Conservation (phyloP, 345 rosid genomes). For the Lumnitzera littorea region DNA sequence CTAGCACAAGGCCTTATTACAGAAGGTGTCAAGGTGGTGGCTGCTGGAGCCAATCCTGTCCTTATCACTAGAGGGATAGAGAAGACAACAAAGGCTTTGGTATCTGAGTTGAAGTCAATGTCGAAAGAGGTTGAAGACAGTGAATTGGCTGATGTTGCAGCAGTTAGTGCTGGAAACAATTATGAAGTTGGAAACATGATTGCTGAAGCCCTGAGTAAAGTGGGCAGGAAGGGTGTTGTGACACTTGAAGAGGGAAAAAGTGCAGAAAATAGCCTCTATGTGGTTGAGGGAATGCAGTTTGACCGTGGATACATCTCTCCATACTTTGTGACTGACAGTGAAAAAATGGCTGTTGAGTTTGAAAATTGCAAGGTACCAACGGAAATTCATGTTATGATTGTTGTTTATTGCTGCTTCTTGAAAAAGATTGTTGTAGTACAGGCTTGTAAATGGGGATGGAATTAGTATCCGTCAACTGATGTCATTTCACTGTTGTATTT, state of each 20-base stretch:
- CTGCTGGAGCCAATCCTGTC: conserved; percentile 98
- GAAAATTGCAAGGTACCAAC: conserved; percentile 88
- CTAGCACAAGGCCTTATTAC: conserved; percentile 97
- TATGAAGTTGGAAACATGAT: conserved; percentile 93
- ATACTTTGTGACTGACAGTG: conserved; percentile 91
- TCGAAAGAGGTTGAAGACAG: conserved; percentile 99
- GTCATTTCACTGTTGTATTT: not conserved
- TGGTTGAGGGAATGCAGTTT: conserved; percentile 99
- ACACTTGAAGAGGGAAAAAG: conserved; percentile 99
- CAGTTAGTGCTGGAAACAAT: conserved; percentile 97
- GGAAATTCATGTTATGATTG: too few species aligned
- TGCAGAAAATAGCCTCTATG: conserved; percentile 90
- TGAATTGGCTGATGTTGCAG: conserved; percentile 98
- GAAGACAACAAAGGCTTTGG: conserved; percentile 85
- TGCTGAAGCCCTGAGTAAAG: conserved; percentile 97
- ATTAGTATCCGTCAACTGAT: too few species aligned
- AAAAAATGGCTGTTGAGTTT: conserved; percentile 94
- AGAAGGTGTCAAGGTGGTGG: conserved; percentile 98
- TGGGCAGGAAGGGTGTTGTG: conserved; percentile 93
- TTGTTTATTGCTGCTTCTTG: not conserved
- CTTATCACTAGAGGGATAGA: conserved; percentile 93
- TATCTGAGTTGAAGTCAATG: conserved; percentile 62
- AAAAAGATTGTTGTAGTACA: too few species aligned
- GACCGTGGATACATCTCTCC: conserved; percentile 99
- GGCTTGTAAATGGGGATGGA: too few species aligned